Evolutionary conservation across 2,329 filamentous ascomycete species (phyloP), one percentile per base, ranked within the genome.

Genomic region (Epichloe typhina): DNA sequence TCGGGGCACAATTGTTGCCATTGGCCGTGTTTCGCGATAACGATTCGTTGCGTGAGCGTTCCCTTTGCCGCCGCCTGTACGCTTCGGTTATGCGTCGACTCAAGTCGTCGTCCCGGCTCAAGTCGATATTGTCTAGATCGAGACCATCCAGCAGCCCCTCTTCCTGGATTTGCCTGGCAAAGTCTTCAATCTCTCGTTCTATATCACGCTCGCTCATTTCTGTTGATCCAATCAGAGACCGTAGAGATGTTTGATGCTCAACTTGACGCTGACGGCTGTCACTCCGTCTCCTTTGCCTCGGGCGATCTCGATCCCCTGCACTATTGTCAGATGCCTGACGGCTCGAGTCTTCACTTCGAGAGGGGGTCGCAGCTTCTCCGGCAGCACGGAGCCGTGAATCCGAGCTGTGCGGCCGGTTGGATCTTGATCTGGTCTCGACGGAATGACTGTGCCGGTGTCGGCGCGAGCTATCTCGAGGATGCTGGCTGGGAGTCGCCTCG

Each of bases 61-160:
- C 80, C 42, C 75, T 77, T 61, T 94, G 88, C 33, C 88, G 76
- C 54, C 87, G 77, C 52, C 87, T 75, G 61, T 94, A 95, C 2
- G 88, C 88, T 60, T 94, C 87, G 2, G 89, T 90, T 58, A 97
- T 95, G 53, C 86, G 82, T 61, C 91, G 86, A 56, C 87, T 95
- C 15, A 97, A 80, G 61, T 94, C 88, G 60, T 96, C 89, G 62
- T 96, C 88, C 60, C 89, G 86, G 46, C 73, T 80, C 15, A 88
- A 75, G 55, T 91, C 89, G 50, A 96, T 82, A 56, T 90, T 90
- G 59, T 93, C 86, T 50, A 96, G 70, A 62, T 96, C 90, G 45
- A 96, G 81, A 17, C 88, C 90, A 59, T 96, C 88, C 36, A 95
- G 68, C 19, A 96, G 69, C 0, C 91, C 89, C 61, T 95, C 88